Percentiles rank a stretch among this genome's conserved stretches.
Conservation (phyloP, 495 filamentous ascomycete species). For the Aspergillus kassunensis region DNA sequence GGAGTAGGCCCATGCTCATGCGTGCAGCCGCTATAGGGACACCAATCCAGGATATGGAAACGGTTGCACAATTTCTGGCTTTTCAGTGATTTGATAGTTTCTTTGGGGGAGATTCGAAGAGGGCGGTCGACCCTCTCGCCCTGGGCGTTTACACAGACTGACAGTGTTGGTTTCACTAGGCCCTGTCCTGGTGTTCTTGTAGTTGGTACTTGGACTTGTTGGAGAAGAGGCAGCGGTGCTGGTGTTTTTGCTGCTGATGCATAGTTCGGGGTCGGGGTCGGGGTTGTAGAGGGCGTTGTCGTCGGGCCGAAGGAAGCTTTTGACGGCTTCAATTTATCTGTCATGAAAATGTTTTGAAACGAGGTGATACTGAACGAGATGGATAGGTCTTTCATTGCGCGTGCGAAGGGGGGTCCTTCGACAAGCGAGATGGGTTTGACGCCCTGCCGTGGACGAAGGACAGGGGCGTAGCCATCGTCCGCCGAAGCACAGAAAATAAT, state of each 20-base stretch:
- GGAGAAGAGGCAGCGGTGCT: not conserved
- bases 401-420: conserved; percentile 25
- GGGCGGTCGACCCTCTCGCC: conserved; percentile 24
- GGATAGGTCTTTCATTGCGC: conserved; percentile 20
- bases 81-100: conserved; percentile 17
- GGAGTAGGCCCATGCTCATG: conserved; percentile 17
- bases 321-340: conserved; percentile 15
- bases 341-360: conserved; percentile 24
- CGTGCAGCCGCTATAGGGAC: conserved; percentile 16
- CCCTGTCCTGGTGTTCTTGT: not conserved
- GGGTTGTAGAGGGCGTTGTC: conserved; percentile 10
- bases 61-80: conserved; percentile 23
- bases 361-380: conserved; percentile 17
- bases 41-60: conserved; percentile 23
- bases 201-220: not conserved
- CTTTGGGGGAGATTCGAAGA: conserved; percentile 15
- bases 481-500: conserved; percentile 28
- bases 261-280: conserved; percentile 17
- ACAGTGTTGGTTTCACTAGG: not conserved
- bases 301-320: conserved; percentile 14
- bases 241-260: conserved; percentile 16
- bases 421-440: conserved; percentile 23
- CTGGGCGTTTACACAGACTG: conserved; percentile 16
- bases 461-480: conserved; percentile 29
- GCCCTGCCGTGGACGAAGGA: conserved; percentile 21